These are phyloP conservation scores for Rhizopogon vesiculosus DNA, from an alignment of 768 basidiomycete genomes.

Conservation along the genomic window DNA sequence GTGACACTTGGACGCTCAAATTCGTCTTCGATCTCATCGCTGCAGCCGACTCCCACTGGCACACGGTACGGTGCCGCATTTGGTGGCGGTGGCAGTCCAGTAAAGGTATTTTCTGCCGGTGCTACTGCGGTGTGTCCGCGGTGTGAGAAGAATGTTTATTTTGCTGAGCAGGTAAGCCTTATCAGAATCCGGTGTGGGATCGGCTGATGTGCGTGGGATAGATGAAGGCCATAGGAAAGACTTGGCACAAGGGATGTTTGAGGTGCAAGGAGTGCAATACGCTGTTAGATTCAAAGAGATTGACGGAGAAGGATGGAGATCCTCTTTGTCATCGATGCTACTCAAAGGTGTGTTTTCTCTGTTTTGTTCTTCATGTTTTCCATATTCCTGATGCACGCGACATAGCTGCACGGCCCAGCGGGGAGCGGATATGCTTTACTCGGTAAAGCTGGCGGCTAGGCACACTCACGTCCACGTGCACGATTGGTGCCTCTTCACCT, in stretches of 20 bases:
- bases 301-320: constrained; percentile 73
- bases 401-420: constrained; percentile 66
- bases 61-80: constrained; percentile 63
- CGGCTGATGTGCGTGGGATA: constrained; percentile 21
- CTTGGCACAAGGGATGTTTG: constrained; percentile 73
- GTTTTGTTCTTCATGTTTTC: not conserved
- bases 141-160: constrained; percentile 77
- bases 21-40: constrained; percentile 13
- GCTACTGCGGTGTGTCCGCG: constrained; percentile 60
- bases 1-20: not conserved
- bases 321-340: constrained; percentile 73
- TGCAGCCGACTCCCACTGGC: constrained; percentile 50
- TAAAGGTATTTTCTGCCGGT: constrained; percentile 37
- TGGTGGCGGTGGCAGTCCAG: constrained; percentile 35
- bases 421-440: constrained; percentile 74
- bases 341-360: constrained; percentile 41
- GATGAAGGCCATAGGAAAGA: constrained; percentile 80
- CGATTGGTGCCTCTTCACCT: too few species aligned
- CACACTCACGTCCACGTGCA: not conserved
- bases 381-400: not conserved
- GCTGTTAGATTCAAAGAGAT: constrained; percentile 61
- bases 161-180: constrained; percentile 68
- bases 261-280: constrained; percentile 72
- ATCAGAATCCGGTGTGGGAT: not conserved
- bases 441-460: constrained; percentile 43